These are phyloP conservation scores for Phytopythium chamaehyphon DNA, from an alignment of 352 stramenopile genomes.

Conservation along the genomic window DNA sequence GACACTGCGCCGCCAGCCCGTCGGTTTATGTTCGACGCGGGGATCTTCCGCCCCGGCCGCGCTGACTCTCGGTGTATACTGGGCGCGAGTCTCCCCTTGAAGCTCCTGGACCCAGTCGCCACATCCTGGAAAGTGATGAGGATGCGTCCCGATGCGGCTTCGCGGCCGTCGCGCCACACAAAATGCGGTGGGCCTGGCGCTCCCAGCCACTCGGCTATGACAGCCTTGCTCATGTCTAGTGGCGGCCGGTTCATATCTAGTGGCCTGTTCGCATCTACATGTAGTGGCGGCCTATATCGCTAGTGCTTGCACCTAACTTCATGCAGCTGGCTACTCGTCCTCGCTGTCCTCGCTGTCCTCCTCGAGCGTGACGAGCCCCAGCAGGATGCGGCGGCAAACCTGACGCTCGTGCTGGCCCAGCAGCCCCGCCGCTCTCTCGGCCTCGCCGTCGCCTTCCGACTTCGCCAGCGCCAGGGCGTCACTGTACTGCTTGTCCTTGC, in stretches of 20 bases:
- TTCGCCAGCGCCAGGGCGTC: slow-evolving; percentile 19
- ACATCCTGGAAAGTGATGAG: background rate
- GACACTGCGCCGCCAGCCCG: slow-evolving; percentile 1
- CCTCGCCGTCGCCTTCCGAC: background rate
- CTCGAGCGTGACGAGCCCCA: slow-evolving; percentile 58
- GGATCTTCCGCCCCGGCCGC: slow-evolving; percentile 5
- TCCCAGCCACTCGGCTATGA: too few species aligned
- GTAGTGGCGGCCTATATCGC: too few species aligned
- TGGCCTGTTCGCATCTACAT: too few species aligned
- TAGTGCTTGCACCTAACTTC: too few species aligned
- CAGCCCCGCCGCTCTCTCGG: slow-evolving; percentile 10
- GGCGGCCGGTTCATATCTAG: too few species aligned
- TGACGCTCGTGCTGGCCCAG: slow-evolving; percentile 47
- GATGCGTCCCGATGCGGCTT: slow-evolving; percentile 2
- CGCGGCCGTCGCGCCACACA: too few species aligned
- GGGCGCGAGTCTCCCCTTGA: too few species aligned
- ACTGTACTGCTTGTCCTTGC: slow-evolving; percentile 66
- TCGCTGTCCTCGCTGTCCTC: slow-evolving; percentile 38
- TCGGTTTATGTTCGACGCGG: background rate
- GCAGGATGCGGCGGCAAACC: slow-evolving; percentile 53
- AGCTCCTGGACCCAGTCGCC: slow-evolving; percentile 2
- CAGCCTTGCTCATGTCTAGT: too few species aligned
- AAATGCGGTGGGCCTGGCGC: too few species aligned
- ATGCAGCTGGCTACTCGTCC: slow-evolving; percentile 2
- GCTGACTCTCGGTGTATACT: slow-evolving; percentile 8